A percentile compares a stretch with the other conserved stretches of the same genome.
phyloP scores from a whole-genome alignment of 192 early-diverging fungal genomes.

The Coemansia sp. region DNA sequence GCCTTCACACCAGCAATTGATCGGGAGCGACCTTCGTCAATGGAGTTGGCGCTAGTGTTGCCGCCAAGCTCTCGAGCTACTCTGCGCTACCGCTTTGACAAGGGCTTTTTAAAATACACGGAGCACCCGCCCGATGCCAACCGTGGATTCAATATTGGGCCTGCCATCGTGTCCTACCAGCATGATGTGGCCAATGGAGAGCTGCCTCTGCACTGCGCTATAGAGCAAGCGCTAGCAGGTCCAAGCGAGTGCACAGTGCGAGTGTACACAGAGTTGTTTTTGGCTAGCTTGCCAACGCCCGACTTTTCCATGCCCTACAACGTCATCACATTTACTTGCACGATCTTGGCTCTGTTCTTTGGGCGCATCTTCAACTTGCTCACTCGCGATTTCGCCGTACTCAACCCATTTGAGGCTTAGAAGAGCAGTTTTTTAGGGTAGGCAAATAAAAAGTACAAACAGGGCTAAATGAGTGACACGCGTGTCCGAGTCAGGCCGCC shows the following conservation, averaged over 20 bases:
- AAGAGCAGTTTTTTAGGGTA: not conserved
- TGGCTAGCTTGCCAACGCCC: constrained; percentile 89
- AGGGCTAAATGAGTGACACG: constrained; percentile 64
- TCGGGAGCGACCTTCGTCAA: constrained; percentile 73
- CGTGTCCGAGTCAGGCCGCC: constrained; percentile 72
- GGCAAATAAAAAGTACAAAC: not conserved
- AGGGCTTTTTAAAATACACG: constrained; percentile 89
- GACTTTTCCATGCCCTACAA: constrained; percentile 99
- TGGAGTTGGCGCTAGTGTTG: constrained; percentile 70
- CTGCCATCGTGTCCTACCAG: constrained; percentile 58
- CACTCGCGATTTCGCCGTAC: constrained; percentile 61
- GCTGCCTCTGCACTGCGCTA: constrained; percentile 3
- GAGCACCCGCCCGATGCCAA: constrained; percentile 97
- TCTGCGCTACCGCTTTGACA: constrained; percentile 81
- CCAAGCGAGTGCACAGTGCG: constrained; percentile 36
- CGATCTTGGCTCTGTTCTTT: constrained; percentile 92
- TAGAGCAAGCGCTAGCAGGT: constrained; percentile 12
- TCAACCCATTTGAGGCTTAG: constrained; percentile 9
- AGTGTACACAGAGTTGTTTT: constrained; percentile 81
- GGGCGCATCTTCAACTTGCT: constrained; percentile 89
- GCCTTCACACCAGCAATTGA: constrained; percentile 72
- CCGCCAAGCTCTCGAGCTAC: constrained; percentile 68
- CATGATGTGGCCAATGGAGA: constrained; percentile 12
- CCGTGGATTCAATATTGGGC: constrained; percentile 89
- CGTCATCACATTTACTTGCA: constrained; percentile 96